Base-by-base conservation (phyloP, 768 basidiomycete genomes). In the Hebeloma cylindrosporum region DNA sequence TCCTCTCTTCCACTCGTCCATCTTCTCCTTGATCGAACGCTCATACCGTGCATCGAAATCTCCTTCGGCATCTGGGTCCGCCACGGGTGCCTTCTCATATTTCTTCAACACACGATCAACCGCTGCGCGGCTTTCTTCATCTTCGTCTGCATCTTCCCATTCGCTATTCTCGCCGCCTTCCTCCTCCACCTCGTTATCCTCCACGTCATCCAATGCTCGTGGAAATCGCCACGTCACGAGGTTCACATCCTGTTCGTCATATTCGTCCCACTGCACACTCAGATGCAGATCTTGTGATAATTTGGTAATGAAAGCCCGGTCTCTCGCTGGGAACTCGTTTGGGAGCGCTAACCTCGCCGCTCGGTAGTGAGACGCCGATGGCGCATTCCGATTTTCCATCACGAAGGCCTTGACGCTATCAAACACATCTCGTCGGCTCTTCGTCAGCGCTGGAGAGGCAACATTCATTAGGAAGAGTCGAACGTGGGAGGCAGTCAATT, bases 241-340 rank as follows among this genome's bases (percentile, higher is more conserved):
- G 56, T 89, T 89, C 59, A 81, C 73, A 48, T 90, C 88, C 34
- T 90, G 71, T 5, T 87, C 88, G 50, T 93, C 88, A 54, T 83
- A 93, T 60, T 94, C 93, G 60, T 98, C 95, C 92, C 93, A 99
- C n/a, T 84, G 72, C 20, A 94, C 60, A 16, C 66, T 74, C 9
- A 98, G 75, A 59, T 90, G 83, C 32, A 98, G 64, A 36, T 93
- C 85, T 29, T 79, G 75, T 4, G 87, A 83, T 16, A 99, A 72
- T 20, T 78, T 80, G 28, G 69, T 74, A 25, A 98, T 82, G 58
- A 97, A 97, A 37, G 71, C 73, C 31, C 88, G 76, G 50, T 98
- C 93, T 30, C 82, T 73, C 4, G 91, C 83, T 0, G 89, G 74
- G 65, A 95, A 86, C 11, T 73, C 74, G 58, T 95, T 95, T 17